Evolutionary conservation across 225 moss, liverwort and hornwort species (phyloP).

Genomic region (Takakia lepidozioides): DNA sequence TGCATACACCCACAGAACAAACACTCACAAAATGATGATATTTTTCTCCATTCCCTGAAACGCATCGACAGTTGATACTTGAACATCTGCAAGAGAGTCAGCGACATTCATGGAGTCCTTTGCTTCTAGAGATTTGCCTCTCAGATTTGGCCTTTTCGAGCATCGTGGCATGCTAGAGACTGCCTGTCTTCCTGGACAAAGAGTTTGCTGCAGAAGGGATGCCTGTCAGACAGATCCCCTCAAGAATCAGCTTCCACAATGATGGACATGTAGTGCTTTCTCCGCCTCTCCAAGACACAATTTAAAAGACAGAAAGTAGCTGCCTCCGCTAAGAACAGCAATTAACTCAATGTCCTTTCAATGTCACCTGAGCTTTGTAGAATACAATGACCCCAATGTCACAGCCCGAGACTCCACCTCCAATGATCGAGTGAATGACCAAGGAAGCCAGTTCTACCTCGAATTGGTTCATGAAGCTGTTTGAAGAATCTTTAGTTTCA

Average conservation of each 20-base stretch:
- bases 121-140: too few species aligned
- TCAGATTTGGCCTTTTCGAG: too few species aligned
- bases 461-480: constrained; percentile 13
- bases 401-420: constrained; percentile 11
- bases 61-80: constrained; percentile 23
- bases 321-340: too few species aligned
- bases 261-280: too few species aligned
- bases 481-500: constrained; percentile 12
- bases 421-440: constrained; percentile 12
- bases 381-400: constrained; percentile 22
- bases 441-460: constrained; percentile 17
- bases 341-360: too few species aligned
- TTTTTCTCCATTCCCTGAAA: constrained; percentile 24
- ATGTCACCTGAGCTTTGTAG: constrained; percentile 27
- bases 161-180: too few species aligned
- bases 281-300: too few species aligned
- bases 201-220: constrained; percentile 10
- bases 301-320: too few species aligned
- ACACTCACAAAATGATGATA: constrained; percentile 24
- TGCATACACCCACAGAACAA: too few species aligned
- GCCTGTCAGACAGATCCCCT: constrained; percentile 23
- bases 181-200: constrained; percentile 3
- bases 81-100: constrained; percentile 16
- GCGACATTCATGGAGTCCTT: too few species aligned
- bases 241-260: too few species aligned